Base-by-base conservation (phyloP, 306 rosid genomes). In the Rosa multiflora region DNA sequence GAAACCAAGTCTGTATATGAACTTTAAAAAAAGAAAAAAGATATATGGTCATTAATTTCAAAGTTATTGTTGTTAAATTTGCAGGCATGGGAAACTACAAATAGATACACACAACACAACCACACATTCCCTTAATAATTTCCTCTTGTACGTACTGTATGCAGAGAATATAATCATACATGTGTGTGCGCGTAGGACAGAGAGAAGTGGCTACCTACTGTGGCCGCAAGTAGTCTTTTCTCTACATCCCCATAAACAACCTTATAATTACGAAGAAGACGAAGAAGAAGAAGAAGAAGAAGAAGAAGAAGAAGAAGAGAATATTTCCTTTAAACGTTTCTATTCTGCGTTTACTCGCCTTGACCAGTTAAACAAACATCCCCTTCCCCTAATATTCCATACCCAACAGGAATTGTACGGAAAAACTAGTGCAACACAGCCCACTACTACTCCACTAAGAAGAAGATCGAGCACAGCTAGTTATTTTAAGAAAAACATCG, bases 361-460 rank as follows among this genome's bases (percentile, higher is more conserved):
- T 92, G 95, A 92, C 95, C 88, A 77, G 20, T 26, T n/a, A 83
- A 86, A 79, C 53, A 58, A 39, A 5, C 73, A 69, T 42, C 53
- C 35, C 73, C 73, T 67, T 67, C 49, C 64, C 48, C 29, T 64
- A 64, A 32, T 64, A 67, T 67, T 67, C 72, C 14, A 67, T 17
- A 6, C 20, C 49, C 72, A 67, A 18, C 49, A 67, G 72, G 26
- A 40, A 10, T 40, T 40, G 72, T 40, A 67, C 29, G 72, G 72
- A 18, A 23, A 20, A 7, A 40, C 15, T 40, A 67, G 72, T 35
- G 72, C 72, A 64, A 49, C 76, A 61, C 44, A 20, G 1, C 10
- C 67, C 71, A 56, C 39, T 76, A 67, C 72, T 3, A 17, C 48
- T 67, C 72, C 72, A 39, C 72, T 67, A 18, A 39, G 55, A 72